phyloP scores from a whole-genome alignment of 805 yeast genomes.

The Teunomyces tritomae region DNA sequence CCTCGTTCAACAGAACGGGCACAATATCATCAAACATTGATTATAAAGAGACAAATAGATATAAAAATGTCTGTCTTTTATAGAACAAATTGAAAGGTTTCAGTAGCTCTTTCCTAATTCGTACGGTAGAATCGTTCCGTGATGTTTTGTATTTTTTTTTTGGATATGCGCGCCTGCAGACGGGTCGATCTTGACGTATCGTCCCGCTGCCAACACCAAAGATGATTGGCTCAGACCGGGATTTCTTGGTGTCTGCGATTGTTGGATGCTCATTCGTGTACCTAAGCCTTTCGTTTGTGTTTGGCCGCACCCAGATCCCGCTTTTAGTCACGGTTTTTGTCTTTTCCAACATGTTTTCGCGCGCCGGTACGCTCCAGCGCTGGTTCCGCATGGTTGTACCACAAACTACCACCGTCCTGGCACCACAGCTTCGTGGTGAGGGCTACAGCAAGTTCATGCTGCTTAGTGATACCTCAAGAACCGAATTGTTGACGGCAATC shows the following conservation, averaged over 20 bases:
- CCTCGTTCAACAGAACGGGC: slow-evolving; percentile 42
- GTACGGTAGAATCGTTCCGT: neutral
- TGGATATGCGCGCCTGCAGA: too few relatives aligned
- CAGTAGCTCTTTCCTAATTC: neutral
- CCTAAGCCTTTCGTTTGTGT: slow-evolving; percentile 15
- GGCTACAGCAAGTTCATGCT: neutral
- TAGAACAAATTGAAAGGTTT: neutral
- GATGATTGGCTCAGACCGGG: slow-evolving; percentile 4
- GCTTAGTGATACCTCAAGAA: slow-evolving; percentile 15
- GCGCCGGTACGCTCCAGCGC: slow-evolving; percentile 20
- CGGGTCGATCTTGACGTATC: too few relatives aligned
- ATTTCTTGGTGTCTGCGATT: slow-evolving; percentile 15
- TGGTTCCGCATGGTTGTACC: slow-evolving; percentile 8
- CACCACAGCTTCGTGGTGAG: neutral
- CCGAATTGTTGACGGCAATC: slow-evolving; percentile 42
- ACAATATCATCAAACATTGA: slow-evolving; percentile 33
- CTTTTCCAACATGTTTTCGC: slow-evolving; percentile 33
- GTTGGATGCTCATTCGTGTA: slow-evolving; percentile 18
- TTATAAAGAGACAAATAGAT: too few relatives aligned
- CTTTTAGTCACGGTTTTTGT: slow-evolving; percentile 27
- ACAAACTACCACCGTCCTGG: neutral
- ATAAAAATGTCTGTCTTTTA: neutral
- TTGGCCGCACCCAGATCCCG: slow-evolving; percentile 25
- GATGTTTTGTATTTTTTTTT: too few relatives aligned
- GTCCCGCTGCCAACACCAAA: too few relatives aligned